Evolutionary conservation across 495 filamentous ascomycete genomes (phyloP), one percentile per base, ranked within the genome.

Genomic region (Friedmanniomyces endolithicus): DNA sequence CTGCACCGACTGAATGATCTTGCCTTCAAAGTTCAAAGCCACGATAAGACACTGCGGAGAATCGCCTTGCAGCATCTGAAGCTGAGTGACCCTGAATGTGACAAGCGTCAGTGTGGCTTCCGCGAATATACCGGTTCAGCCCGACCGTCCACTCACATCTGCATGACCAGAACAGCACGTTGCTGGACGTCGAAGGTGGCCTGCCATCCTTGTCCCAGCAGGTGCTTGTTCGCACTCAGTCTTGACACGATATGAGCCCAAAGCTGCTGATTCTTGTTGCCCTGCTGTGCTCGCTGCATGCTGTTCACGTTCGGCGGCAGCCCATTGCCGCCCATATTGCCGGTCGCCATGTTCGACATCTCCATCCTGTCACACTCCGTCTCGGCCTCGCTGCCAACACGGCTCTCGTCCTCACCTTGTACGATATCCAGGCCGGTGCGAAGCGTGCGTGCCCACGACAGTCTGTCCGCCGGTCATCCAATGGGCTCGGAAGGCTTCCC

Each of bases 231-330:
- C 17, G 25, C 25, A 6, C 27, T 48, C 12, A 59, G 16, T 11
- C 33, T 34, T 19, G n/a, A 39, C 35, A 46, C 23, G 25, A 59
- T 31, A 7, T 37, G 16, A 14, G 57, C 57, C 47, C 55, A 27
- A 8, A 59, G 9, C 22, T 55, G 51, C 52, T 59, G 57, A 2
- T 2, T 17, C 3, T n/a, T 25, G 23, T 59, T 59, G 23, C 39
- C 31, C 22, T 44, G 24, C 41, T 59, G 57, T 17, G 57, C 43
- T 17, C 52, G 44, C 39, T 59, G 57, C 57, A 59, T 59, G 25
- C 41, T 41, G 50, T 54, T 54, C 44, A 59, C 54, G 56, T 53
- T 54, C 2, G 16, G 41, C 29, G 29, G 1, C 23, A 33, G 27
- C 43, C 46, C 48, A 41, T 50, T 50, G 56, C 37, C 46, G 0